Conservation (phyloP, 768 basidiomycete species). For the Tricholoma saponaceum region DNA sequence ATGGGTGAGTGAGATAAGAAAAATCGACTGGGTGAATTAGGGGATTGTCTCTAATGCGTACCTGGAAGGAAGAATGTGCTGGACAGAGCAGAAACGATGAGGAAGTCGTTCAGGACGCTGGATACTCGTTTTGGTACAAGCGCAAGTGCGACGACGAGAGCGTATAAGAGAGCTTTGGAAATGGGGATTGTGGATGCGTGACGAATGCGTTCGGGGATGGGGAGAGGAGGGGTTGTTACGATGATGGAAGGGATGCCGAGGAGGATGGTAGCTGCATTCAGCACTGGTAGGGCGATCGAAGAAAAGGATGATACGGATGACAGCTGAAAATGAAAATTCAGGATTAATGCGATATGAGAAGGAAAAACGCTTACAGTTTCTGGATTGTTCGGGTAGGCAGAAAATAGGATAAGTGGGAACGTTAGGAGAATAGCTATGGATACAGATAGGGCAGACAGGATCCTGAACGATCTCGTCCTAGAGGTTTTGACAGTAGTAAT, state of each 20-base stretch:
- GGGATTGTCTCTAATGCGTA: slow-evolving; percentile 17
- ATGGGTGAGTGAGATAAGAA: background rate
- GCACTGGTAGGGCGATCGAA: slow-evolving; percentile 33
- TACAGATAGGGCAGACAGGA: slow-evolving; percentile 50
- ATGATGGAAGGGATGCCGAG: slow-evolving; percentile 58
- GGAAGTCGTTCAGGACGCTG: slow-evolving; percentile 40
- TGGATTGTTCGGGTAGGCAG: slow-evolving; percentile 38
- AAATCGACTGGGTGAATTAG: background rate
- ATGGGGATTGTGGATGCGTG: slow-evolving; percentile 39
- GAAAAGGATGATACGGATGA: slow-evolving; percentile 10
- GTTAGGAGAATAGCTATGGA: slow-evolving; percentile 44
- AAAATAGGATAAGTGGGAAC: slow-evolving; percentile 55
- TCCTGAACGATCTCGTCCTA: slow-evolving; percentile 52
- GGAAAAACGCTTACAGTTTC: slow-evolving; percentile 28
- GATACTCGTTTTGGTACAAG: slow-evolving; percentile 38
- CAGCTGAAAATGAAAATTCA: slow-evolving; percentile 5
- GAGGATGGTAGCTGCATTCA: slow-evolving; percentile 50
- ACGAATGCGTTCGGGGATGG: slow-evolving; percentile 40
- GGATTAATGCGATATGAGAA: background rate
- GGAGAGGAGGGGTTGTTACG: slow-evolving; percentile 49
- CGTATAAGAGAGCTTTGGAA: slow-evolving; percentile 38
- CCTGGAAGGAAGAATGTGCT: slow-evolving; percentile 65
- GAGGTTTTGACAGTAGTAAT: slow-evolving; percentile 40
- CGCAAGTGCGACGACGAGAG: slow-evolving; percentile 40
- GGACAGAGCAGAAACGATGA: slow-evolving; percentile 46